Conservation (phyloP, 169 alveolate genomes). For the Eimeria zaria region DNA sequence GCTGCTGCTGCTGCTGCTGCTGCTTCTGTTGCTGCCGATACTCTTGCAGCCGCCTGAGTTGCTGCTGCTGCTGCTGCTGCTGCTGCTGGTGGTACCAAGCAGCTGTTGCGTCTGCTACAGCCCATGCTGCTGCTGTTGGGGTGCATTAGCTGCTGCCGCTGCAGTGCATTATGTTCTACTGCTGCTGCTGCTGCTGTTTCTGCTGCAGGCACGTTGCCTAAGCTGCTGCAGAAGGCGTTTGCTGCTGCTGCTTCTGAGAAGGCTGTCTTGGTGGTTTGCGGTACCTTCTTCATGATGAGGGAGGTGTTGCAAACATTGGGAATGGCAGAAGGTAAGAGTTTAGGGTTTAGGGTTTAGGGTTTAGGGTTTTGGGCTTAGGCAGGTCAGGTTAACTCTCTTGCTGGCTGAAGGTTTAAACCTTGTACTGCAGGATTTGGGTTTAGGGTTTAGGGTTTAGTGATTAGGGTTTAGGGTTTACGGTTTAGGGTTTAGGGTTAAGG, state of each 20-base stretch:
- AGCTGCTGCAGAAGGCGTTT: conserved; percentile 28
- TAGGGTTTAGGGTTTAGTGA: too few species aligned
- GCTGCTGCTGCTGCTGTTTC: conserved; percentile 7
- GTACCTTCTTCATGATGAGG: conserved; percentile 72
- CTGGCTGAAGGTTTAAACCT: not conserved
- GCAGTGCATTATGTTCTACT: not conserved
- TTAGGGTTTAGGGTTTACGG: too few species aligned
- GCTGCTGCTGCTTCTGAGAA: conserved; percentile 60
- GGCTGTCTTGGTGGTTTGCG: conserved; percentile 45
- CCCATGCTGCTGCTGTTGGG: not conserved
- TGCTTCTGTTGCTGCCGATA: too few species aligned
- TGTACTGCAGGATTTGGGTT: not conserved
- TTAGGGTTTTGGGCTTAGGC: too few species aligned
- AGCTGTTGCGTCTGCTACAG: not conserved
- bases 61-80: too few species aligned
- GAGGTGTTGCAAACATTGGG: conserved; percentile 48
- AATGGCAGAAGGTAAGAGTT: conserved; percentile 42
- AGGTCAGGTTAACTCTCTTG: not conserved
- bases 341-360: too few species aligned
- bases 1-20: conserved; percentile 9
- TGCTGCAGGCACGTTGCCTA: conserved; percentile 21
- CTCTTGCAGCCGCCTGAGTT: too few species aligned
- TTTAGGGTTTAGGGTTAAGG: not conserved
- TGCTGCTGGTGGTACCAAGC: too few species aligned
- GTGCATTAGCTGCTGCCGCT: not conserved